These are phyloP conservation scores for Tagetes erecta DNA, from an alignment of 129 eudicot species.

Conservation along the genomic window DNA sequence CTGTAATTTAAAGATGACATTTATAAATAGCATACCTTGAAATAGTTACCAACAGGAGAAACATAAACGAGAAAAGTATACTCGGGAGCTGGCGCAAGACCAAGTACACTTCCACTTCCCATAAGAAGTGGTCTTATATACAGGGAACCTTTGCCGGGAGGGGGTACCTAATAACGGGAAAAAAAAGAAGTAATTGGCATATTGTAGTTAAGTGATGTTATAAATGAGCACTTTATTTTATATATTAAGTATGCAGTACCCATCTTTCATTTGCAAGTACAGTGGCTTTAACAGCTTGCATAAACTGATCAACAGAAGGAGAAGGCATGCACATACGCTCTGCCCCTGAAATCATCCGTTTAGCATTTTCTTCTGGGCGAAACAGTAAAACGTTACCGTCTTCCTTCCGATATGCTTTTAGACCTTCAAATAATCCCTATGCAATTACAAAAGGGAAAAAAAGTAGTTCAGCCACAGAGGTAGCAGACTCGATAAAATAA, in stretches of 20 bases:
- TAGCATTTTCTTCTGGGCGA: slow-evolving; percentile 94
- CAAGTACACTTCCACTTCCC: slow-evolving; percentile 97
- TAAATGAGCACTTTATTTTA: not conserved
- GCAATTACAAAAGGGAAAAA: slow-evolving; percentile 18
- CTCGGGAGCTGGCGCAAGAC: slow-evolving; percentile 99
- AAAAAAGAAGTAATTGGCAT: not conserved
- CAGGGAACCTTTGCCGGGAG: slow-evolving; percentile 91
- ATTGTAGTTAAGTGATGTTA: not conserved
- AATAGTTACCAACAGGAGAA: slow-evolving; percentile 96
- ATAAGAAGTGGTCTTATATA: slow-evolving; percentile 90
- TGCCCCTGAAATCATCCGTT: slow-evolving; percentile 72
- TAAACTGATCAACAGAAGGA: slow-evolving; percentile 84
- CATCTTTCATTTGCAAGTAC: slow-evolving; percentile 90
- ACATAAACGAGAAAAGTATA: slow-evolving; percentile 87
- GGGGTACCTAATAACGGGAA: slow-evolving; percentile 67
- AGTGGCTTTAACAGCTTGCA: slow-evolving; percentile 87
- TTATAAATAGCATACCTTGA: slow-evolving; percentile 62
- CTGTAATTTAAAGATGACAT: not conserved
- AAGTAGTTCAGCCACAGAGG: not conserved
- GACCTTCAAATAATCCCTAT: slow-evolving; percentile 94
- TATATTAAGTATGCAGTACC: slow-evolving; percentile 46
- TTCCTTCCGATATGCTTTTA: slow-evolving; percentile 78
- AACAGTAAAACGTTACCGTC: slow-evolving; percentile 81
- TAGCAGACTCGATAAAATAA: not conserved
- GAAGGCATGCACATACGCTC: slow-evolving; percentile 99